Base-by-base conservation (phyloP, 2,329 filamentous ascomycete genomes). In the Monosporascus sp. region DNA sequence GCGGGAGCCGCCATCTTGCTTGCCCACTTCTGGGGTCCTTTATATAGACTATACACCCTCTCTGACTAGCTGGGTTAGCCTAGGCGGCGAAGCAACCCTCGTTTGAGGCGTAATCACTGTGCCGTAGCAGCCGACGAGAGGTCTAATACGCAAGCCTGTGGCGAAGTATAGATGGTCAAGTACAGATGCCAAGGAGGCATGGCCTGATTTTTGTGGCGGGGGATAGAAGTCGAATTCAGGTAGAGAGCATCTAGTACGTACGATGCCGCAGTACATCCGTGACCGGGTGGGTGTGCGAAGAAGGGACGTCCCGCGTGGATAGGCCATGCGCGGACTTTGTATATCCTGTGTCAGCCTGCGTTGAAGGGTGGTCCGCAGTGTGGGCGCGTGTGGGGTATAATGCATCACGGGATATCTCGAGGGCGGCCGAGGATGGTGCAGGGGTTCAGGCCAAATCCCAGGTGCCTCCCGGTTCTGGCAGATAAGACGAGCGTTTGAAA, bases 321-420 rank as follows among this genome's bases (percentile, higher is more conserved):
- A 18, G 38, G 38, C 18, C 17, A 20, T n/a, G 18, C 2, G 17
- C 38, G 14, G 8, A 11, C 17, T 24, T 24, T 27, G 39, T 43
- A 43, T 43, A 24, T 14, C 43, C 24, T 22, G 43, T 46, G 43
- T 46, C 31, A 31, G 43, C 24, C 22, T 25, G 17, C 6, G 43
- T 31, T 25, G 43, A 17, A 46, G 24, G 24, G 24, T 17, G 20
- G 43, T 25, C n/a, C 7, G 8, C 5, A 20, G 8, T 24, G 39
- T 43, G 39, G 18, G 43, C 43, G 43, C 11, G 22, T 46, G 43
- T 46, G 43, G 43, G 43, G 43, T 46, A 46, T 46, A 27, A 8
- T 22, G 43, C 43, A 46, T 46, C 43, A 46, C 25, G 43, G 43
- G 43, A 46, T 46, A 46, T 46, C 43, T 46, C 43, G 43, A 46